These are phyloP conservation scores for Peronospora destructor DNA, from an alignment of 352 stramenopile species.

Conservation along the genomic window DNA sequence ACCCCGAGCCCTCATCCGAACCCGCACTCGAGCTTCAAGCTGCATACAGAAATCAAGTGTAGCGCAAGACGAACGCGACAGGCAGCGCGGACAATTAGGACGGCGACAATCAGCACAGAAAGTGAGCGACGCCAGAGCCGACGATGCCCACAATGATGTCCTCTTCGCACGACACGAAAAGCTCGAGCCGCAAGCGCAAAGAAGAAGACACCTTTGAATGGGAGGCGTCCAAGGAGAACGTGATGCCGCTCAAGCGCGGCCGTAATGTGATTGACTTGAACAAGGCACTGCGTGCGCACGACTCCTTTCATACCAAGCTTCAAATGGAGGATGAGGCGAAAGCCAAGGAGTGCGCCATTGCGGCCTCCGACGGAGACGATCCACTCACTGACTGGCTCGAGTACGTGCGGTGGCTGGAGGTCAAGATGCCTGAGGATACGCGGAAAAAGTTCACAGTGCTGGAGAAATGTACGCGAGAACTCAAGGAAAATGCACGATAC, in stretches of 20 bases:
- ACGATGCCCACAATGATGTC: slow-evolving; percentile 18
- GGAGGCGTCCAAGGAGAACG: slow-evolving; percentile 84
- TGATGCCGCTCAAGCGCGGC: slow-evolving; percentile 76
- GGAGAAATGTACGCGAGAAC: slow-evolving; percentile 62
- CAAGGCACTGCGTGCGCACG: slow-evolving; percentile 47
- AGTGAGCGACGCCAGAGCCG: not conserved
- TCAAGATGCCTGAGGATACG: slow-evolving; percentile 78
- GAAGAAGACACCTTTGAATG: slow-evolving; percentile 57
- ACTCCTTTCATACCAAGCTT: slow-evolving; percentile 59
- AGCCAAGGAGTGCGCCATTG: slow-evolving; percentile 40
- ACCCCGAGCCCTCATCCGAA: slow-evolving; percentile 2
- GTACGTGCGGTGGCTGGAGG: slow-evolving; percentile 76
- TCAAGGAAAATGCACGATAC: slow-evolving; percentile 61
- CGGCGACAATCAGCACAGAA: not conserved
- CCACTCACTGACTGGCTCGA: slow-evolving; percentile 60
- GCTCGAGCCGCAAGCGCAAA: slow-evolving; percentile 29
- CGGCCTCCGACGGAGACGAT: slow-evolving; percentile 51
- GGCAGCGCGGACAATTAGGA: slow-evolving; percentile 10
- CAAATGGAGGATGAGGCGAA: slow-evolving; percentile 48
- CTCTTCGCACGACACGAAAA: not conserved
- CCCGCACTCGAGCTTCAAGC: slow-evolving; percentile 8
- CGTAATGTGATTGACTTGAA: slow-evolving; percentile 79
- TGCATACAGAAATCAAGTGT: slow-evolving; percentile 28
- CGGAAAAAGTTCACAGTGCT: slow-evolving; percentile 68
- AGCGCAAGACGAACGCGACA: slow-evolving; percentile 26